A percentile compares a stretch with the other conserved stretches of the same genome.
Conservation (phyloP, 305 asterid genomes). For the Rubia tinctorum region DNA sequence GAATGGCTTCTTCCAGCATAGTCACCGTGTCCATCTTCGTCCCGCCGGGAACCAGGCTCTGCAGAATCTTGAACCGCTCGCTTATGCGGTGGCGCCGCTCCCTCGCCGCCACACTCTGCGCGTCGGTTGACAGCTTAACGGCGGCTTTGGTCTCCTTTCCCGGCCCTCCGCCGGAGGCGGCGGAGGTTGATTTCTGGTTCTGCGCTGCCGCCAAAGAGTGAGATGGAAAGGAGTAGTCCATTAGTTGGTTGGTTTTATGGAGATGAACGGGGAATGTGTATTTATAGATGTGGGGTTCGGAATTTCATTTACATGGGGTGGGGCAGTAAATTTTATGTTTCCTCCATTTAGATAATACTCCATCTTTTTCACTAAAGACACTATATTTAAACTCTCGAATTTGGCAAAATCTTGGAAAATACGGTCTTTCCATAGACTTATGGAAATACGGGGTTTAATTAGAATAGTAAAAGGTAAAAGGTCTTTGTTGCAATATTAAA, state of each 20-base stretch:
- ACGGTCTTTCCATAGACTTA: no score
- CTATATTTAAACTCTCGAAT: no score
- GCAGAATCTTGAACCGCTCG: constrained; percentile 69
- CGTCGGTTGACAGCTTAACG: constrained; percentile 66
- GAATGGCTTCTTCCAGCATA: constrained; percentile 81
- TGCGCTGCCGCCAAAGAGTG: constrained; percentile 4
- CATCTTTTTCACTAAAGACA: no score
- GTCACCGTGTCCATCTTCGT: constrained; percentile 71
- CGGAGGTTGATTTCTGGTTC: no score
- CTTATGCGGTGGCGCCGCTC: constrained; percentile 79
- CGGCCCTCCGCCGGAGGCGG: neutral
- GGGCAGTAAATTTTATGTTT: neutral
- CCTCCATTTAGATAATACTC: no score
- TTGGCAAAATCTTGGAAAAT: no score
- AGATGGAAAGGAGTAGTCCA: constrained; percentile 32
- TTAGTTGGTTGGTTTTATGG: constrained; percentile 3
- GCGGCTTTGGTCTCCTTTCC: constrained; percentile 13
- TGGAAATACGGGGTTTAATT: no score
- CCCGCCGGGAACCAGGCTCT: constrained; percentile 73
- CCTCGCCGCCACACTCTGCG: constrained; percentile 82
- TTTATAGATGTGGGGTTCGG: constrained; percentile 1
- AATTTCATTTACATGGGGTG: neutral
- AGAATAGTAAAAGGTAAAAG: no score
- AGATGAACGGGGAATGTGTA: neutral
- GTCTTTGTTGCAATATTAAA: no score